These are phyloP conservation scores for Halteria grandinella DNA, from an alignment of 73 alveolate genomes.

Conservation along the genomic window DNA sequence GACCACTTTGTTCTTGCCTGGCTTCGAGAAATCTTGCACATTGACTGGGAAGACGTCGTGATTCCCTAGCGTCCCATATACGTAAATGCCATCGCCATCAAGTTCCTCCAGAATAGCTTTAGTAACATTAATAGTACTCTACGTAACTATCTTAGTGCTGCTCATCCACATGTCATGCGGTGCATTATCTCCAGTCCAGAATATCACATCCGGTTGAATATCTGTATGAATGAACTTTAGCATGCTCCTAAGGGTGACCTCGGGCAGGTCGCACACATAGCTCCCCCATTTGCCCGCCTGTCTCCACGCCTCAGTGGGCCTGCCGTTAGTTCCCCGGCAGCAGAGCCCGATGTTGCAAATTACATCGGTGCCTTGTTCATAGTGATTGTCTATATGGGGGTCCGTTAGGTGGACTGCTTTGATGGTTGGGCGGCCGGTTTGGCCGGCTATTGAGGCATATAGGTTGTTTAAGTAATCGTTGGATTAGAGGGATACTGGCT, in stretches of 20 bases:
- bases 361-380: conserved; percentile 75
- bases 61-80: conserved; percentile 22
- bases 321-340: conserved; percentile 72
- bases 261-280: conserved; percentile 47
- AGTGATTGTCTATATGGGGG: conserved; percentile 79
- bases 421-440: too few species aligned
- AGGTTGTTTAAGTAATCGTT: conserved; percentile 25
- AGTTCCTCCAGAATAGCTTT: not conserved
- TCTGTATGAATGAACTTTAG: not conserved
- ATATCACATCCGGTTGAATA: conserved; percentile 69
- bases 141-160: conserved; percentile 1
- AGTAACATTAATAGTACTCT: conserved; percentile 10
- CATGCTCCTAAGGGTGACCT: not conserved
- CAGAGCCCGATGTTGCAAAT: conserved; percentile 79
- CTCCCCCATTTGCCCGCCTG: conserved; percentile 59
- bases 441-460: not conserved
- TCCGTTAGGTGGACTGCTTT: conserved; percentile 80
- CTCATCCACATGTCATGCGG: conserved; percentile 69
- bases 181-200: conserved; percentile 83
- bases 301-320: conserved; percentile 52
- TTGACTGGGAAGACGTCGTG: conserved; percentile 45
- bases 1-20: not conserved
- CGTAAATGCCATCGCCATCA: not conserved
- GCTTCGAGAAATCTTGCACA: not conserved
- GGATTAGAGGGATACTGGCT: conserved; percentile 10